Conservation (phyloP, 768 basidiomycete species). For the Crassisporium funariophilum region DNA sequence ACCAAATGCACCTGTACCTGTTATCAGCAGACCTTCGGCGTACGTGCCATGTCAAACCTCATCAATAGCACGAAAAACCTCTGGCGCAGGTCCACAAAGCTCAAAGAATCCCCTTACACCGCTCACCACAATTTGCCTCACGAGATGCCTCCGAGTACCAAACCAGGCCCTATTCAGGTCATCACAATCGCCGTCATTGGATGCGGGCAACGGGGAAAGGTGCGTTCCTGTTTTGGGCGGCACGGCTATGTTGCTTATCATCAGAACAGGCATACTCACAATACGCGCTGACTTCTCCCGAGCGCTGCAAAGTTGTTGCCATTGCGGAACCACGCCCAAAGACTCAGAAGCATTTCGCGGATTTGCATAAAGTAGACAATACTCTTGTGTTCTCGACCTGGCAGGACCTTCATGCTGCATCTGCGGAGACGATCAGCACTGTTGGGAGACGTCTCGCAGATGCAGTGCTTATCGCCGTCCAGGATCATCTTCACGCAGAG, state of each 20-base stretch:
- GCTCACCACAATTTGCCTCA: no score
- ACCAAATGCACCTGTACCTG: no score
- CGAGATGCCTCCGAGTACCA: constrained; percentile 5
- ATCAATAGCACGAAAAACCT: constrained; percentile 35
- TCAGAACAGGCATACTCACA: constrained; percentile 55
- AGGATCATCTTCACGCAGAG: constrained; percentile 78
- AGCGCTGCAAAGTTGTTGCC: constrained; percentile 74
- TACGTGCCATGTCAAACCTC: constrained; percentile 32
- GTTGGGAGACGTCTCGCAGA: constrained; percentile 77
- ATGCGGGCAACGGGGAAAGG: constrained; percentile 82
- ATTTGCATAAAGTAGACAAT: constrained; percentile 59
- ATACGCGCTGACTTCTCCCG: constrained; percentile 63
- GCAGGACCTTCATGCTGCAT: constrained; percentile 70
- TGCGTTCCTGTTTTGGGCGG: constrained; percentile 24
- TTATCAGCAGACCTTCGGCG: no score
- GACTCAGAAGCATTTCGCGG: constrained; percentile 60
- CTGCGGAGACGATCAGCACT: constrained; percentile 62
- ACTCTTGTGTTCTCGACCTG: constrained; percentile 73
- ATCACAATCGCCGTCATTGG: constrained; percentile 80
- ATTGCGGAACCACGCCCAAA: constrained; percentile 82
- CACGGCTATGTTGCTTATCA: background rate
- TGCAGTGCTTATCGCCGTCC: constrained; percentile 79
- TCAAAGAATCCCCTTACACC: constrained; percentile 23
- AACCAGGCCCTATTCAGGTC: constrained; percentile 30
- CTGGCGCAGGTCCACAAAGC: constrained; percentile 34